These are phyloP conservation scores for Perkinsus marinus DNA, from an alignment of 169 alveolate genomes.

Conservation along the genomic window DNA sequence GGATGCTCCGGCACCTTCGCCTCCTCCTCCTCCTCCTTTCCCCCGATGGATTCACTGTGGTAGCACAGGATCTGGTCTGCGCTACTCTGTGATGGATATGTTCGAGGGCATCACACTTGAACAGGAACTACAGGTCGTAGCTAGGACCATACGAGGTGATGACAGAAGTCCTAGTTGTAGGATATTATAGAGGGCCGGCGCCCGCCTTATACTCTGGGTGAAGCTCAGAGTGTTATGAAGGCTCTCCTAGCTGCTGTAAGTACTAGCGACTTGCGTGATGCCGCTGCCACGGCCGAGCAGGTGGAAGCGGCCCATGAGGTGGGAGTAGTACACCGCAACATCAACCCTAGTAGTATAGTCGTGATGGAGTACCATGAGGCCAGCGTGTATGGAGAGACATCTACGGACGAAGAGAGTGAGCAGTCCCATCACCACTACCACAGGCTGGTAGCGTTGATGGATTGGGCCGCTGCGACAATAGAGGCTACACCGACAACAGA, in stretches of 20 bases:
- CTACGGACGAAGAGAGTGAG: not conserved
- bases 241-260: not conserved
- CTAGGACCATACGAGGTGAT: not conserved
- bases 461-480: not conserved
- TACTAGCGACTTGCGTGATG: not conserved
- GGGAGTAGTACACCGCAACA: not conserved
- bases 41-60: not conserved
- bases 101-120: not conserved
- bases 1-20: not conserved
- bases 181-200: not conserved
- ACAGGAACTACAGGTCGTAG: not conserved
- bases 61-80: not conserved
- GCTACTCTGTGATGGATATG: not conserved
- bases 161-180: not conserved
- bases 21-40: not conserved
- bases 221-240: not conserved
- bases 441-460: not conserved
- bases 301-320: not conserved
- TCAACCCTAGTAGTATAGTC: not conserved
- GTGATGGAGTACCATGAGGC: not conserved
- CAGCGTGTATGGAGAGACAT: not conserved
- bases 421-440: not conserved
- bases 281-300: not conserved
- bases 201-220: not conserved
- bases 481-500: too few species aligned